Evolutionary conservation across 345 rosid genomes (phyloP), one percentile per base, ranked within the genome.

Genomic region (Carallia pectinifolia): DNA sequence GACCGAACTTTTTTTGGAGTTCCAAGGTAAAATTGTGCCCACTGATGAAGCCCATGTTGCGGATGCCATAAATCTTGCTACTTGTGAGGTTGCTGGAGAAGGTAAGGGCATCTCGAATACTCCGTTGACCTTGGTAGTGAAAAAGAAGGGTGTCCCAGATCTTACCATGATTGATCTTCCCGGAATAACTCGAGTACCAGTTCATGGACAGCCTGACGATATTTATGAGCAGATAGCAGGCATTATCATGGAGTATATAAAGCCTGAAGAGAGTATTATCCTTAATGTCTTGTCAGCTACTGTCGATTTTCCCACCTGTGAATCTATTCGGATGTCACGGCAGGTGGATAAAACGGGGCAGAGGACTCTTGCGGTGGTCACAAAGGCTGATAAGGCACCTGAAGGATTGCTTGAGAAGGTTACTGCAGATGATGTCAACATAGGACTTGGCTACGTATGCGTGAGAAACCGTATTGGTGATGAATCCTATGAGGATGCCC

Each of bases 91-190:
- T 30, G 85, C 84, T 52, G 85, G 89, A 12, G 47, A 19, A 13
- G 85, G 83, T 4, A 85, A 85, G 52, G 86, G 86, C 0, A 81
- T 87, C 2, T 81, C 84, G 0, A 74, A 81, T 62, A 29, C 70
- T 17, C 78, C 86, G 1, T 23, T 84, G 48, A 84, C 89, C 0
- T 70, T 82, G 17, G 79, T 79, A 1, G 84, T 85, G 23, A 82
- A 77, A 55, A 85, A 83, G 56, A 30, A 23, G 0, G 88, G 76
- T 17, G 85, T 4, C 18, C 88, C 86, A 5, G 85, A 85, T 64
- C 62, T 87, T 0, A 82, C 85, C 0, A 83, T 85, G 86, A 84
- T 87, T 5, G 92, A 87, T 80, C 84, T 87, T 27, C 91, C 91
- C 0, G 88, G 89, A 6, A 87, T 87, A 56, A 85, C 87, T 0